A percentile compares a stretch with the other conserved stretches of the same genome.
Evolutionary conservation across 202 grass and related monocot species (phyloP).

Genomic region (Schoenoplectus tabernaemontani): DNA sequence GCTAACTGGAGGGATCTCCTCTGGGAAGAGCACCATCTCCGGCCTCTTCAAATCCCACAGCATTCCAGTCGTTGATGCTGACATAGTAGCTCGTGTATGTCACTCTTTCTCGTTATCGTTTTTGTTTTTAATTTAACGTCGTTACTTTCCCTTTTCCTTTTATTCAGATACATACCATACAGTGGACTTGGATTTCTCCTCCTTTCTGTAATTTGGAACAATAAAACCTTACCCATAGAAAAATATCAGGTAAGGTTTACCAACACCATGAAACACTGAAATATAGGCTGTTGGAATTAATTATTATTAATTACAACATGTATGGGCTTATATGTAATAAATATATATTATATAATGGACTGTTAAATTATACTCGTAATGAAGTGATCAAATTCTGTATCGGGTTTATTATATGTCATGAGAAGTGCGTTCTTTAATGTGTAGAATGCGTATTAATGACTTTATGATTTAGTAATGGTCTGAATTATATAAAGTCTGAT

Average conservation of each 20-base stretch:
- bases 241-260: not conserved
- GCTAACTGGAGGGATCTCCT: conserved; percentile 59
- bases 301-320: too few species aligned
- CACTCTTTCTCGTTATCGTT: not conserved
- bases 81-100: conserved; percentile 54
- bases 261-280: not conserved
- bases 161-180: not conserved
- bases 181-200: not conserved
- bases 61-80: conserved; percentile 59
- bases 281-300: too few species aligned
- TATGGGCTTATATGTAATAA: too few species aligned
- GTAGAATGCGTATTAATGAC: too few species aligned
- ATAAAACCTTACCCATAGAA: not conserved
- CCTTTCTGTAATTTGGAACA: not conserved
- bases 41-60: conserved; percentile 55
- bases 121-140: not conserved
- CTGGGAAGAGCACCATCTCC: conserved; percentile 71
- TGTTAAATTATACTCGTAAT: too few species aligned
- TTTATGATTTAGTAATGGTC: too few species aligned
- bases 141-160: not conserved
- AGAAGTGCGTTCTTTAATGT: too few species aligned
- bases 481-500: too few species aligned
- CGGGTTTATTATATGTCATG: too few species aligned
- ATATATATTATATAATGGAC: too few species aligned
- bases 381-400: too few species aligned